Evolutionary conservation across 768 basidiomycete species (phyloP).

Genomic region (Heimioporus sp.): DNA sequence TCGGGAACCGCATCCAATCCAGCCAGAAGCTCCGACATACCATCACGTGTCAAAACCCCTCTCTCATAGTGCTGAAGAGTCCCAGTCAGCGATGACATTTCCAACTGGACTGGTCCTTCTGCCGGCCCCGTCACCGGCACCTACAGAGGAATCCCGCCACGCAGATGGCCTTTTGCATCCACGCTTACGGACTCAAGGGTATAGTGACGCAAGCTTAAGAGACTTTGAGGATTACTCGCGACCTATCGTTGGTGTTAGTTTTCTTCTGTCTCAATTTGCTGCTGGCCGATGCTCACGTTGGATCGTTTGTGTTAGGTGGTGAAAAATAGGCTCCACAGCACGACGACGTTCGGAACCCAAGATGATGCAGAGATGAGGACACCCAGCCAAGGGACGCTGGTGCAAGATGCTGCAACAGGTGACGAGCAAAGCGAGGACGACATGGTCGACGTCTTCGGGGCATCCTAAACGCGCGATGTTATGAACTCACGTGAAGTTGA

Average conservation of each 20-base stretch:
- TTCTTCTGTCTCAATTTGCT: neutral
- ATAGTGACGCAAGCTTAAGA: constrained; percentile 26
- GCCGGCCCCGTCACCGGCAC: constrained; percentile 20
- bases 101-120: constrained; percentile 1
- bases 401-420: neutral
- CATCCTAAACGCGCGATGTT: neutral
- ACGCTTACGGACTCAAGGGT: constrained; percentile 20
- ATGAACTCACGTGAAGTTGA: no score
- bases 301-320: constrained; percentile 17
- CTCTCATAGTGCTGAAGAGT: neutral
- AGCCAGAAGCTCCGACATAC: neutral
- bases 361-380: constrained; percentile 18
- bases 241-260: constrained; percentile 31
- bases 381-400: constrained; percentile 2
- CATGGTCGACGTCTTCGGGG: constrained; percentile 9
- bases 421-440: constrained; percentile 4
- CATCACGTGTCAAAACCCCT: neutral
- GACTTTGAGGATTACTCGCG: constrained; percentile 35
- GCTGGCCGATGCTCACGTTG: neutral
- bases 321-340: constrained; percentile 30
- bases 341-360: constrained; percentile 32
- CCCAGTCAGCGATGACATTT: neutral
- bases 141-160: constrained; percentile 25
- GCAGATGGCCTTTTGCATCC: constrained; percentile 32
- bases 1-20: neutral